These are phyloP conservation scores for Crithidia bombi DNA, from an alignment of 208 protist genomes.

Conservation along the genomic window DNA sequence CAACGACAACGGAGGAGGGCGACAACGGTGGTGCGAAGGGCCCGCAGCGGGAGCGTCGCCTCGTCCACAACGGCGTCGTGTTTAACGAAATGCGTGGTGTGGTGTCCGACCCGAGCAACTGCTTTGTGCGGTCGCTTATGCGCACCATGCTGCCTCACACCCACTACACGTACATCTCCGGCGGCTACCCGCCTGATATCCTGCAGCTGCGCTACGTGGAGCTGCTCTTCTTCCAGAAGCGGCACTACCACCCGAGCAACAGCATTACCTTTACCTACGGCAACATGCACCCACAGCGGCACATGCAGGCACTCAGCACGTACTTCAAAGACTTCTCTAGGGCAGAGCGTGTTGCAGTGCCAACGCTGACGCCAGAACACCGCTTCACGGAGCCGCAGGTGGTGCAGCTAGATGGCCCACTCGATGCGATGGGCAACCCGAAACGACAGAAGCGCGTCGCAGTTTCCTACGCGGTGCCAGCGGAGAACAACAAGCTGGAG, in stretches of 20 bases:
- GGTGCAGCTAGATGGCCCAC: slow-evolving; percentile 71
- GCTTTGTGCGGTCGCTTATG: slow-evolving; percentile 79
- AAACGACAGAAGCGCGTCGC: slow-evolving; percentile 82
- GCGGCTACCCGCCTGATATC: slow-evolving; percentile 91
- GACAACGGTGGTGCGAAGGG: slow-evolving; percentile 4
- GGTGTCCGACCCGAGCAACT: slow-evolving; percentile 81
- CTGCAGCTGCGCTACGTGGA: slow-evolving; percentile 87
- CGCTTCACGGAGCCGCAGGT: slow-evolving; percentile 55
- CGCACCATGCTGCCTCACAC: slow-evolving; percentile 83
- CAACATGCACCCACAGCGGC: slow-evolving; percentile 65
- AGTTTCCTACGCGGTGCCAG: slow-evolving; percentile 75
- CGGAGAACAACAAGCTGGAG: slow-evolving; percentile 63
- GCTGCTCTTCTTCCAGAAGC: slow-evolving; percentile 85
- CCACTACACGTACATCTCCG: slow-evolving; percentile 89
- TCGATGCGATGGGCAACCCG: slow-evolving; percentile 83
- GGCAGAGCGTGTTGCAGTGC: slow-evolving; percentile 49
- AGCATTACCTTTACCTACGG: slow-evolving; percentile 92
- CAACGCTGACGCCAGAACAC: slow-evolving; percentile 51
- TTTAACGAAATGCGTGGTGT: slow-evolving; percentile 96
- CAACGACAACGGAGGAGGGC: too few species aligned
- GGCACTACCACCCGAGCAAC: slow-evolving; percentile 94
- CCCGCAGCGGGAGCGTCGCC: slow-evolving; percentile 34
- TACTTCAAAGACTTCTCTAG: slow-evolving; percentile 67
- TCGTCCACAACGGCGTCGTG: slow-evolving; percentile 92
- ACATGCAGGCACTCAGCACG: slow-evolving; percentile 73